These are phyloP conservation scores for Monosporascus sp. DNA, from an alignment of 2,329 filamentous ascomycete genomes.

Conservation along the genomic window DNA sequence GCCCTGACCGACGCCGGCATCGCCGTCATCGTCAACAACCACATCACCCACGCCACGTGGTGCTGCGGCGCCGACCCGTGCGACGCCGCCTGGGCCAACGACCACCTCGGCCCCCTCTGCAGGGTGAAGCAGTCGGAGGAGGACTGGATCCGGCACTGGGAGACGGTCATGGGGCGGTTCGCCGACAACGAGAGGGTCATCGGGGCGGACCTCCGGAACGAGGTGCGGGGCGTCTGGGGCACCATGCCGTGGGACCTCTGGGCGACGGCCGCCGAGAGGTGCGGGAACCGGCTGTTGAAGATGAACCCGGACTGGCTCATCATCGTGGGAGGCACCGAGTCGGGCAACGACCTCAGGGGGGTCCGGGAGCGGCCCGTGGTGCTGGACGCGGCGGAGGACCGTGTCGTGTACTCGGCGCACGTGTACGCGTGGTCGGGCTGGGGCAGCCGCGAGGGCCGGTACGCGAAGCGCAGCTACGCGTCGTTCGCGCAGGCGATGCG, in stretches of 20 bases:
- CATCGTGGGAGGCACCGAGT: constrained; percentile 63
- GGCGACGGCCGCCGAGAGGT: constrained; percentile 59
- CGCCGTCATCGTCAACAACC: constrained; percentile 64
- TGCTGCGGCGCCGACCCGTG: constrained; percentile 65
- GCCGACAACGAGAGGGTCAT: constrained; percentile 56
- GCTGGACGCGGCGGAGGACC: constrained; percentile 44
- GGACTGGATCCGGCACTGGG: constrained; percentile 63
- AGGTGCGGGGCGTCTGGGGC: constrained; percentile 64
- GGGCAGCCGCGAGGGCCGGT: constrained; percentile 56
- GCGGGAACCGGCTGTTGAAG: constrained; percentile 53
- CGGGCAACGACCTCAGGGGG: constrained; percentile 58
- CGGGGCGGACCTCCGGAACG: constrained; percentile 63
- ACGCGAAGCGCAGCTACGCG: constrained; percentile 53
- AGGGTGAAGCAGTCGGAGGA: constrained; percentile 58
- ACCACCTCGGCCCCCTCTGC: constrained; percentile 56
- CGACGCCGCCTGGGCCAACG: constrained; percentile 62
- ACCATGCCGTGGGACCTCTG: constrained; percentile 62
- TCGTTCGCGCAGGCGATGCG: constrained; percentile 61
- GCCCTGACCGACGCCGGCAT: constrained; percentile 57
- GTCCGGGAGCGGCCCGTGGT: constrained; percentile 50
- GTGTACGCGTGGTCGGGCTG: constrained; percentile 68
- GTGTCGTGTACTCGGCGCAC: constrained; percentile 63
- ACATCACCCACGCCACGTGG: constrained; percentile 65
- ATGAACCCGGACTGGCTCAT: constrained; percentile 62
- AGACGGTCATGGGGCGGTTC: constrained; percentile 56